A percentile compares a stretch with the other conserved stretches of the same genome.
Conservation (phyloP, 345 rosid species). For the Ceriops decandra region DNA sequence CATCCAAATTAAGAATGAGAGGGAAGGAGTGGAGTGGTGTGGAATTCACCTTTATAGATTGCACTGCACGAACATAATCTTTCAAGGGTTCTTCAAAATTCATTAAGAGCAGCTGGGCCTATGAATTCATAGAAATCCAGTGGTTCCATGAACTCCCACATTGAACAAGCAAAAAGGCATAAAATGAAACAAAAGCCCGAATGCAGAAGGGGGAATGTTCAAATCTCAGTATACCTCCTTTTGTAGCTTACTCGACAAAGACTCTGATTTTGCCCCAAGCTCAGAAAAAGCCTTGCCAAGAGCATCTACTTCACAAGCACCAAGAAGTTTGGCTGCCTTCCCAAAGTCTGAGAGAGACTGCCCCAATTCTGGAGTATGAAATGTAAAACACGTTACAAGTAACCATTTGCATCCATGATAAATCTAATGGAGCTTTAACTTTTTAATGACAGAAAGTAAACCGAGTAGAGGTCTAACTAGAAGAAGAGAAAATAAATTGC, state of each 20-base stretch:
- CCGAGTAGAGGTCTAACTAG: no score
- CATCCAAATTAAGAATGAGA: not conserved
- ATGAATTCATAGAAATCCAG: conserved; percentile 18
- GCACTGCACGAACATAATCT: conserved; percentile 91
- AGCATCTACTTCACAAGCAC: conserved; percentile 81
- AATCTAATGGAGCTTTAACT: not conserved
- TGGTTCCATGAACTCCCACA: not conserved
- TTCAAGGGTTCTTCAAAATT: conserved; percentile 97
- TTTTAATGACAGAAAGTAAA: not conserved
- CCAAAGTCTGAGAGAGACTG: conserved; percentile 91
- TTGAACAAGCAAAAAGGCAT: not conserved
- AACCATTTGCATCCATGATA: no score
- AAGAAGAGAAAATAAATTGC: not conserved
- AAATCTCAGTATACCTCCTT: conserved; percentile 61
- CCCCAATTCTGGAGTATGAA: conserved; percentile 60
- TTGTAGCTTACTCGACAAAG: conserved; percentile 67
- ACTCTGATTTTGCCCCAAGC: conserved; percentile 84
- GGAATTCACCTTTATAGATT: conserved; percentile 69
- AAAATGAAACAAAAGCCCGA: not conserved
- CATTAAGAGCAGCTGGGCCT: conserved; percentile 92
- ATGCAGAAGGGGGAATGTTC: not conserved
- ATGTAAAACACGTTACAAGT: not conserved
- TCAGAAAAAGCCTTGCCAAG: conserved; percentile 86
- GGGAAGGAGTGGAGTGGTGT: not conserved
- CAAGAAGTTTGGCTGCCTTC: conserved; percentile 87